Evolutionary conservation across 2,329 filamentous ascomycete genomes (phyloP).

Genomic region (Lizonia empirigonia): DNA sequence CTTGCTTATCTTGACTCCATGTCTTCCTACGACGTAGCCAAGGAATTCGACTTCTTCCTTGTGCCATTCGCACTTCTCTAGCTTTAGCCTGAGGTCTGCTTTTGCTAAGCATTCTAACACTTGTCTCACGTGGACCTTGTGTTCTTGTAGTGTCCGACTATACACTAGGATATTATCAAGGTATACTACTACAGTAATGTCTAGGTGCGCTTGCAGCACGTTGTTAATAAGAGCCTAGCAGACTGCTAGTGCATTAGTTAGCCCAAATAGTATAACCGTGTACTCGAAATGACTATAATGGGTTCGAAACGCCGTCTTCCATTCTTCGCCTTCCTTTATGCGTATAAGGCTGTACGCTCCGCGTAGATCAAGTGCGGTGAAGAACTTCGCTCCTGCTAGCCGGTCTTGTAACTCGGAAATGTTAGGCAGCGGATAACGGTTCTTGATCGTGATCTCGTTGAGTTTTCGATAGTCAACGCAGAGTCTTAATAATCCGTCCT

Average conservation of each 20-base stretch:
- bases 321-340: conserved; percentile 31
- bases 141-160: not conserved
- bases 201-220: not conserved
- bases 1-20: too few species aligned
- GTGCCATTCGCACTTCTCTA: not conserved
- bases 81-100: not conserved
- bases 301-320: conserved; percentile 39
- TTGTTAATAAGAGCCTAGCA: too few species aligned
- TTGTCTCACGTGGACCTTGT: not conserved
- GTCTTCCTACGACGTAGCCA: not conserved
- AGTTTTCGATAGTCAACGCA: not conserved
- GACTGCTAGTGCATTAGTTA: conserved; percentile 21
- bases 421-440: not conserved
- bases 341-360: not conserved
- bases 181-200: not conserved
- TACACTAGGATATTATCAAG: conserved; percentile 1
- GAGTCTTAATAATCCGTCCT: not conserved
- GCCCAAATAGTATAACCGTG: conserved; percentile 36
- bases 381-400: not conserved
- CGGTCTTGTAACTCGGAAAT: not conserved
- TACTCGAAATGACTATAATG: conserved; percentile 37
- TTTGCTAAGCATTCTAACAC: not conserved
- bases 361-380: not conserved
- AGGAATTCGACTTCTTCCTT: not conserved
- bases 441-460: not conserved